Evolutionary conservation across 305 asterid species (phyloP), one percentile per base, ranked within the genome.

Genomic region (Salvia sclarea): DNA sequence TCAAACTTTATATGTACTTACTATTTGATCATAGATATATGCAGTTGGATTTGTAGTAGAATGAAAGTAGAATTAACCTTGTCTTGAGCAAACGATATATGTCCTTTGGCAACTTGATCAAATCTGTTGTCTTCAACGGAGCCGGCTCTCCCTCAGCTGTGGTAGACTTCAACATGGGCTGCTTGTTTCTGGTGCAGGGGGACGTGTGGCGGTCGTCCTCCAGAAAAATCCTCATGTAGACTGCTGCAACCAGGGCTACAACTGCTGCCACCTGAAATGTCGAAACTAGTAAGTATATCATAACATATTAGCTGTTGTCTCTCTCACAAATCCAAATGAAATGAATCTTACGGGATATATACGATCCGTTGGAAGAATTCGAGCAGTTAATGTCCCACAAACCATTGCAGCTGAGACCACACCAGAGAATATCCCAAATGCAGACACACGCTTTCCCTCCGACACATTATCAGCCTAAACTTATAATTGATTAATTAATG

Each of bases 211-310:
- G 31, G 18, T 59, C 64, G 9, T 85, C 90, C 70, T 76, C 59
- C 0, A 88, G 84, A 63, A 85, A 82, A 14, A 82, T n/a, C 31
- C 76, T 78, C 88, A 88, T 77, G 80, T 85, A 88, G 18, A 85
- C 77, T 21, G 81, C 83, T 8, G 95, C 86, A 37, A 70, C 47
- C 3, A 75, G 71, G 5, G 95, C 76, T 48, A 58, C 10, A 75
- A 69, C 76, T 37, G 91, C 76, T 10, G 95, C 86, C 28, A 82
- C 80, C 95, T 84, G 73, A 60, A 74, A 44, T n/a, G 66, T 14
- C 30, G 4, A 25, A 25, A 25, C 2, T 25, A 25, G 2, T 25
- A 2, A 2, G 30, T 25, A 2, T 25, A 25, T 25, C 30, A 2
- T 4, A 25, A 25, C 30, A 25, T 25, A 25, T 1, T 1, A 1